Percentiles rank a stretch among this genome's conserved stretches.
Evolutionary conservation across 805 yeast genomes (phyloP).

Genomic region (Yamadazyma takamatsuzukensis): DNA sequence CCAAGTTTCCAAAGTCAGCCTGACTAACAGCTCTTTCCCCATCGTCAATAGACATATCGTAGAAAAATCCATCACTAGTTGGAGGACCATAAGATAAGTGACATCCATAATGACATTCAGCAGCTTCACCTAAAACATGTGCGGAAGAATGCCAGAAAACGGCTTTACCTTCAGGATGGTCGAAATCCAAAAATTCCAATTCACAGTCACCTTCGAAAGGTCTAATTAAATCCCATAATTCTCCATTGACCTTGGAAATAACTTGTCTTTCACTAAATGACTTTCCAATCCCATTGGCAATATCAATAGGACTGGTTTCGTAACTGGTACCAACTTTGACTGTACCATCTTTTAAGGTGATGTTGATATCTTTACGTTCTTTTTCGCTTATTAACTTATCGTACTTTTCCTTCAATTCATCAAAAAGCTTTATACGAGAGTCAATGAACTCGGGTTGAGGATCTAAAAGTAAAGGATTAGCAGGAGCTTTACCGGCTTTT

Average conservation of each 20-base stretch:
- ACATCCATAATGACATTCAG: conserved; percentile 94
- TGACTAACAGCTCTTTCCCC: conserved; percentile 71
- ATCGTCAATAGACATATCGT: conserved; percentile 84
- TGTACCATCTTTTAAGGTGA: conserved; percentile 86
- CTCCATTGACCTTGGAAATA: conserved; percentile 86
- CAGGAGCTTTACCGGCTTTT: conserved; percentile 35
- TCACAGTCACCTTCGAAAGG: conserved; percentile 73
- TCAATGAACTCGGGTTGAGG: conserved; percentile 86
- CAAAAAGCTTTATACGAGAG: conserved; percentile 74
- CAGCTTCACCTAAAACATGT: conserved; percentile 95
- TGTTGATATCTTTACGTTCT: conserved; percentile 57
- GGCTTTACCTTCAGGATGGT: conserved; percentile 87
- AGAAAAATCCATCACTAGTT: conserved; percentile 95
- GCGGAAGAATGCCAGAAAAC: conserved; percentile 99
- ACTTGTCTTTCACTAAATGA: conserved; percentile 86
- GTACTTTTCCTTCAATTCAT: conserved; percentile 71
- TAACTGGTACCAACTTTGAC: conserved; percentile 74
- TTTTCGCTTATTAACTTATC: conserved; percentile 66
- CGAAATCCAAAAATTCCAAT: conserved; percentile 86
- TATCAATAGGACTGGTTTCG: conserved; percentile 87
- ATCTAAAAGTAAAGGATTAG: conserved; percentile 44
- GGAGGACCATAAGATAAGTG: conserved; percentile 91
- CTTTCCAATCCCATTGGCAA: conserved; percentile 81
- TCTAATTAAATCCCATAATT: conserved; percentile 92
- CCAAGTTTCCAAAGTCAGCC: conserved; percentile 79